Base-by-base conservation (phyloP, 176 grass and related monocot genomes). In the maize (Zea mays) region DNA sequence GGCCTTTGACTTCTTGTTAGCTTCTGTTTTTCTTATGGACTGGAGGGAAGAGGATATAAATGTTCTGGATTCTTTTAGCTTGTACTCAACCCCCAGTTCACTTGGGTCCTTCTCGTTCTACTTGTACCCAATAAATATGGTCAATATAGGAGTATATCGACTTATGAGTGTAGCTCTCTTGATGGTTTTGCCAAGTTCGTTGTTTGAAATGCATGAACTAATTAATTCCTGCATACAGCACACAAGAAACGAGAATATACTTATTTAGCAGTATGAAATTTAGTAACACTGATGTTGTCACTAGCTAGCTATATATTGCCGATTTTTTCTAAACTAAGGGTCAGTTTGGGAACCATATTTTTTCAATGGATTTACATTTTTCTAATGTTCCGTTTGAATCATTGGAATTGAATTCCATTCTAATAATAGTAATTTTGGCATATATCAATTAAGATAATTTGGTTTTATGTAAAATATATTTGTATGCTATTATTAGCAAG, bases 81-180 rank as follows among this genome's bases (percentile, higher is more conserved):
- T 64, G n/a, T 67, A 43, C 20, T 21, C 57, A 41, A 58, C 51
- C 57, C 51, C 44, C 10, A 50, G 45, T 15, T 38, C 13, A 63
- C 2, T 65, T 65, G n/a, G 5, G 13, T 49, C 15, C 14, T 37
- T 51, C 43, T 51, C 43, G 13, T 33, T 33, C 4, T 20, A 17
- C 5, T 34, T 21, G 1, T 40, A 34, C 1, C 4, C 7, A 72
- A 82, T 64, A 73, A 72, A 51, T 63, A 33, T 41, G 57, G 57
- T 72, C 79, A 81, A 81, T 15, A 7, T 51, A 72, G 46, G 62
- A 78, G 15, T 52, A 20, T 40, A 17, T 61, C 57, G 49, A 40
- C 9, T 39, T 5, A 16, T 65, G 45, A 50, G 10, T 38, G 35
- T 37, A 65, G 33, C 44, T 3, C 16, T 19, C 44, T 50, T 13